Percentiles rank a stretch among this genome's conserved stretches.
Evolutionary conservation across 2,329 filamentous ascomycete species (phyloP).

Genomic region (Claviceps cyperi): DNA sequence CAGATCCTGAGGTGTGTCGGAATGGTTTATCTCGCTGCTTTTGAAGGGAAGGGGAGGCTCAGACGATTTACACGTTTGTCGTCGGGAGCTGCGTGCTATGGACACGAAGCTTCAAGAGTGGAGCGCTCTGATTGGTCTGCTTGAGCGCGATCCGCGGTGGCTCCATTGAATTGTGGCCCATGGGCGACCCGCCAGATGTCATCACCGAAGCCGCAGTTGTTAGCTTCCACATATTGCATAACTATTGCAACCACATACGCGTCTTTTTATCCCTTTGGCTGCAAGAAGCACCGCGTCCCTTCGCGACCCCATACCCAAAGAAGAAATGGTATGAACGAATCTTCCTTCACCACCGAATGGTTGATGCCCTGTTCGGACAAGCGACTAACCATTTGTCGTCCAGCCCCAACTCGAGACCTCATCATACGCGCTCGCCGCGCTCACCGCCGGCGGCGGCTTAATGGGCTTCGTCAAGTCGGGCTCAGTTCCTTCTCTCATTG

Average conservation of each 20-base stretch:
- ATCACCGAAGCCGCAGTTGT: background rate
- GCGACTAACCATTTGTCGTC: background rate
- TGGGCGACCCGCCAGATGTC: background rate
- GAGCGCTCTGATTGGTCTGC: slow-evolving; percentile 17
- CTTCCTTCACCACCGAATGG: background rate
- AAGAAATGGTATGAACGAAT: background rate
- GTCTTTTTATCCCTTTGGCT: too few species aligned
- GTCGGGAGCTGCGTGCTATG: slow-evolving; percentile 3
- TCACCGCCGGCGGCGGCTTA: slow-evolving; percentile 78
- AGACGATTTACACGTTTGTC: too few species aligned
- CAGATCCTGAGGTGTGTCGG: background rate
- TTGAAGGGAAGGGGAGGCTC: background rate
- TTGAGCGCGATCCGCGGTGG: background rate
- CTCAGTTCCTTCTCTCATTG: slow-evolving; percentile 74
- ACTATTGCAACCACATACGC: background rate
- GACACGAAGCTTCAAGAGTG: slow-evolving; percentile 24
- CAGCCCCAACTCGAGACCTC: slow-evolving; percentile 30
- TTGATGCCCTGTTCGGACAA: background rate
- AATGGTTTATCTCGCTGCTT: background rate
- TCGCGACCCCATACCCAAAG: background rate
- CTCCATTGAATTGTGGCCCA: too few species aligned
- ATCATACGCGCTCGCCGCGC: slow-evolving; percentile 62
- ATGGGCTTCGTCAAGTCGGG: slow-evolving; percentile 75
- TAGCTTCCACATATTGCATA: background rate
- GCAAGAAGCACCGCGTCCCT: background rate